Percentiles rank a stretch among this genome's conserved stretches.
Evolutionary conservation across 2,329 filamentous ascomycete species (phyloP).

Genomic region (Pyricularia grisea): DNA sequence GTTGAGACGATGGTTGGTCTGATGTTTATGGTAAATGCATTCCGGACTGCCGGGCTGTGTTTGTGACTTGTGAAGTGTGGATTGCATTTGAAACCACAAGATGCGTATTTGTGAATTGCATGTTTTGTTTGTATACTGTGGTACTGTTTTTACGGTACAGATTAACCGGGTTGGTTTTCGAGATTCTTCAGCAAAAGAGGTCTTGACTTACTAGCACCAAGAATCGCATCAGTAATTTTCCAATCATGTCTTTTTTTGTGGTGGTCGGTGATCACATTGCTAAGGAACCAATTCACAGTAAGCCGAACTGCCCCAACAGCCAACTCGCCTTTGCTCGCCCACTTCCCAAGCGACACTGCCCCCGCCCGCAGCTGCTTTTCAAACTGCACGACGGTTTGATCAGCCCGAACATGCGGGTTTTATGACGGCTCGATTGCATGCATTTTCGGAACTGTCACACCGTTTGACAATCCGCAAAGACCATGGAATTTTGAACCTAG

Average conservation of each 20-base stretch:
- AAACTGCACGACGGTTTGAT: not conserved
- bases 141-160: not conserved
- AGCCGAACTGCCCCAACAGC: not conserved
- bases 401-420: not conserved
- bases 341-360: not conserved
- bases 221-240: not conserved
- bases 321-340: too few species aligned
- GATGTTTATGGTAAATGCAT: not conserved
- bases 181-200: not conserved
- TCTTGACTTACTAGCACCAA: not conserved
- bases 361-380: not conserved
- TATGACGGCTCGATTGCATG: not conserved
- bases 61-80: not conserved
- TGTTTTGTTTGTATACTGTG: not conserved
- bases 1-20: not conserved
- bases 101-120: not conserved
- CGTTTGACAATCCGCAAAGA: not conserved
- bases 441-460: not conserved
- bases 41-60: not conserved
- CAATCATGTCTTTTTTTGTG: not conserved
- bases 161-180: not conserved
- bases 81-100: not conserved
- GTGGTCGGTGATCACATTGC: not conserved
- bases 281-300: not conserved
- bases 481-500: not conserved